Evolutionary conservation across 345 rosid genomes (phyloP), one percentile per base, ranked within the genome.

Genomic region (Erodium maritimum): DNA sequence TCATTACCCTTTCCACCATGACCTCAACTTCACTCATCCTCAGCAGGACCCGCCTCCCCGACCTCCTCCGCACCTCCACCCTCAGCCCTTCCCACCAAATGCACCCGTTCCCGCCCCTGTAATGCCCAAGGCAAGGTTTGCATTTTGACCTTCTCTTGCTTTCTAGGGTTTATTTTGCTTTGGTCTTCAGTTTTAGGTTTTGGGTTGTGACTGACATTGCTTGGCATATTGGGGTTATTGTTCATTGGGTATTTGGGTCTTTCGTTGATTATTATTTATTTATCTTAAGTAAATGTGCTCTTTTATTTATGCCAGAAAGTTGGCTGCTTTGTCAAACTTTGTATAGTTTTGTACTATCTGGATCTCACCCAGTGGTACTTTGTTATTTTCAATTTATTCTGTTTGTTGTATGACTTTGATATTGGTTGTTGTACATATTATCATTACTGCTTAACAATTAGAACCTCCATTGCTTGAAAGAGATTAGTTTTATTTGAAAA

Each of bases 121-220:
- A 50, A 56, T 62, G 17, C 67, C 90, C 0, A 85, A 82, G 78
- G 97, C 83, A 73, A 85, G 91, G 97, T 87, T 45, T 53, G 45
- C 9, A 3, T 3, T 71, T 62, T 65, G 19, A 19, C 11, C 3
- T 58, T 14, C 5, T n/a, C 50, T 57, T 56, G 1, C 34, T 13
- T 33, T 59, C 20, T 25, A 19, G 17, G 12, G n/a, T 9, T 52
- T 3, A 6, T 64, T 33, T 1, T 23, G 16, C 25, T 55, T 7
- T 25, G 55, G 54, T 19, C 55, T 25, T 22, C 54, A 52, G 52
- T 62, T 68, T 70, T 23, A 19, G 64, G 61, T 9, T 57, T 57
- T 5, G 21, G 48, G 60, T 19, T 54, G 9, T 61, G 46, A 4
- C 21, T 65, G 53, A 4, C 13, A 11, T 5, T 10, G 2, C 5